phyloP scores from a whole-genome alignment of 768 basidiomycete genomes.

The Dendrothele bispora region DNA sequence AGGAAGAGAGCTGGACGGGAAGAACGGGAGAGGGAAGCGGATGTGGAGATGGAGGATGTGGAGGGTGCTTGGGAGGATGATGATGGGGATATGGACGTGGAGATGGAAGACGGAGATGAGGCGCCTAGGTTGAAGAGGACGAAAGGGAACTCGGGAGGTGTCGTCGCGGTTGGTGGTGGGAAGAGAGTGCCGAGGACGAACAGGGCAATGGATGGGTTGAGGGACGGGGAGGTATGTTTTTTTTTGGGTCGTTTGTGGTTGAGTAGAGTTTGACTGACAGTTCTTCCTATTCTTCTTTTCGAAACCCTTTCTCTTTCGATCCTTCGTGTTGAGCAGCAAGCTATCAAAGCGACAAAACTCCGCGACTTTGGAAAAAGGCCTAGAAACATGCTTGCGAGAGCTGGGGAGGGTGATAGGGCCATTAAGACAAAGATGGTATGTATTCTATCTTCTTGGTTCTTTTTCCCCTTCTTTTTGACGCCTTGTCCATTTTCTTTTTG shows the following conservation, averaged over 20 bases:
- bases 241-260: no score
- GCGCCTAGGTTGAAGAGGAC: constrained; percentile 54
- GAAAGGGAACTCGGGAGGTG: constrained; percentile 62
- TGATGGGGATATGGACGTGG: constrained; percentile 42
- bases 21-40: no score
- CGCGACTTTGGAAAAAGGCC: constrained; percentile 85
- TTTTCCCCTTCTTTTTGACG: neutral
- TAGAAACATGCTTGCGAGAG: constrained; percentile 86
- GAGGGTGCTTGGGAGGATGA: constrained; percentile 46
- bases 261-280: no score
- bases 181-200: constrained; percentile 66
- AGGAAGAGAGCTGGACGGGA: constrained; percentile 65
- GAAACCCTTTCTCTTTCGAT: no score
- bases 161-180: constrained; percentile 42
- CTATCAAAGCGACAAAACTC: constrained; percentile 73
- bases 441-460: constrained; percentile 9
- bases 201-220: constrained; percentile 76
- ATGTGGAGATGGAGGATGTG: constrained; percentile 61
- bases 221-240: constrained; percentile 62
- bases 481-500: constrained; percentile 4
- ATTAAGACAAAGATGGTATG: constrained; percentile 83
- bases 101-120: constrained; percentile 54
- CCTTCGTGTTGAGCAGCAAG: no score
- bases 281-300: no score
- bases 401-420: constrained; percentile 85